Percentiles rank a stretch among this genome's conserved stretches.
Evolutionary conservation across 1,139 yeast genomes (phyloP).

Genomic region (Protomyces lactucae-debilis): DNA sequence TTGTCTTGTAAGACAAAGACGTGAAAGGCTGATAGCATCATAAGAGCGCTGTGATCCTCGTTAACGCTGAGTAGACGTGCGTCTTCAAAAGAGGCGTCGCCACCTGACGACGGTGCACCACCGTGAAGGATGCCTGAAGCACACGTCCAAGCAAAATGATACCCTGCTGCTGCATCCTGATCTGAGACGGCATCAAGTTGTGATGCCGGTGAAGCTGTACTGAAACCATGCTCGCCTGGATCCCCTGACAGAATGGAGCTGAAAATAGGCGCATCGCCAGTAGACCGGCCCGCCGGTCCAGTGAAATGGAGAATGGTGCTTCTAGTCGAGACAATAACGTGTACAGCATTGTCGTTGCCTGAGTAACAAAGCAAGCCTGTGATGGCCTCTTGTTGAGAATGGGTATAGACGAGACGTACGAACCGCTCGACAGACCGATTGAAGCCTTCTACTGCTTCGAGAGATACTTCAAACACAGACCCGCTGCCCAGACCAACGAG

Average conservation of each 20-base stretch:
- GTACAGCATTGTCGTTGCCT: not conserved
- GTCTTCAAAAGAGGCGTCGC: slow-evolving; percentile 16
- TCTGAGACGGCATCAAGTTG: slow-evolving; percentile 2
- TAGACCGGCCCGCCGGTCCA: not conserved
- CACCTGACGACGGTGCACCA: slow-evolving; percentile 2
- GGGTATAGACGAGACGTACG: slow-evolving; percentile 2
- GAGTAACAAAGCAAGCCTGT: slow-evolving; percentile 1
- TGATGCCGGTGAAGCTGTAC: not conserved
- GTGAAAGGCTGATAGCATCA: slow-evolving; percentile 9
- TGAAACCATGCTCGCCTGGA: slow-evolving; percentile 9
- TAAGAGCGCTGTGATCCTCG: not conserved
- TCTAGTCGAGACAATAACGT: slow-evolving; percentile 1
- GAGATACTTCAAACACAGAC: slow-evolving; percentile 1
- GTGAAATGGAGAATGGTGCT: not conserved
- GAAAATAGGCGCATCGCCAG: slow-evolving; percentile 2
- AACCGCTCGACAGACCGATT: slow-evolving; percentile 19
- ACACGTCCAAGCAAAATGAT: slow-evolving; percentile 12
- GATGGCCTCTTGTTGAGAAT: not conserved
- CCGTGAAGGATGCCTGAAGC: slow-evolving; percentile 15
- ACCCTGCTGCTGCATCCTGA: not conserved
- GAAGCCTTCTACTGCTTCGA: slow-evolving; percentile 21
- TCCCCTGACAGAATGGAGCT: not conserved
- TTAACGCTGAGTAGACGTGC: not conserved
- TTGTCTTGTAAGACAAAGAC: not conserved
- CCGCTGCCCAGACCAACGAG: slow-evolving; percentile 11